Evolutionary conservation across 176 grass and related monocot species (phyloP).

Genomic region (Juncus inflexus): DNA sequence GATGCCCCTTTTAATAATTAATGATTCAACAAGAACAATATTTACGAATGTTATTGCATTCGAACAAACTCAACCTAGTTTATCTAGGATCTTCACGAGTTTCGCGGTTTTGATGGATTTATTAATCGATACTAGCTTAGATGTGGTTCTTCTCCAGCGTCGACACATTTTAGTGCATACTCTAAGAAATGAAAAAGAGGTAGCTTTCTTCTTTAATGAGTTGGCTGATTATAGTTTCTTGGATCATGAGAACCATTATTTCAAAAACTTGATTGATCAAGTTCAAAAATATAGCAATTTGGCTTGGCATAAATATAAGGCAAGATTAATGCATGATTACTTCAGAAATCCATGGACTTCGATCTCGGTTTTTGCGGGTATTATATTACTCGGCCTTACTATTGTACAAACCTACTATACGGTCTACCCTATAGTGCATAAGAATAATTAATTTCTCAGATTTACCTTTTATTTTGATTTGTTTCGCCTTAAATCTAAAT

Average conservation of each 20-base stretch:
- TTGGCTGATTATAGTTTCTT: neutral
- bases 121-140: constrained; percentile 5
- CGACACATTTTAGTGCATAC: neutral
- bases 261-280: neutral
- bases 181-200: constrained; percentile 24
- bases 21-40: neutral
- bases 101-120: constrained; percentile 26
- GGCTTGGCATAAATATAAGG: neutral
- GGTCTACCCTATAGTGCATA: neutral
- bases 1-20: constrained; percentile 8
- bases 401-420: neutral
- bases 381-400: neutral
- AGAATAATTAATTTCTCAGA: too few species aligned
- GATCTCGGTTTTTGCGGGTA: neutral
- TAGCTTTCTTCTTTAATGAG: neutral
- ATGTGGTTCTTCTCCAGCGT: constrained; percentile 11
- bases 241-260: neutral
- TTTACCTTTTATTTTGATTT: too few species aligned
- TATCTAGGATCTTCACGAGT: neutral
- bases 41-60: constrained; percentile 19
- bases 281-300: constrained; percentile 9
- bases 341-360: neutral
- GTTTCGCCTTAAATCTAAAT: too few species aligned
- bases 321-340: constrained; percentile 5
- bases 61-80: constrained; percentile 12